Evolutionary conservation across 257 asterid genomes (phyloP).

Genomic region (Verbascum thapsus): DNA sequence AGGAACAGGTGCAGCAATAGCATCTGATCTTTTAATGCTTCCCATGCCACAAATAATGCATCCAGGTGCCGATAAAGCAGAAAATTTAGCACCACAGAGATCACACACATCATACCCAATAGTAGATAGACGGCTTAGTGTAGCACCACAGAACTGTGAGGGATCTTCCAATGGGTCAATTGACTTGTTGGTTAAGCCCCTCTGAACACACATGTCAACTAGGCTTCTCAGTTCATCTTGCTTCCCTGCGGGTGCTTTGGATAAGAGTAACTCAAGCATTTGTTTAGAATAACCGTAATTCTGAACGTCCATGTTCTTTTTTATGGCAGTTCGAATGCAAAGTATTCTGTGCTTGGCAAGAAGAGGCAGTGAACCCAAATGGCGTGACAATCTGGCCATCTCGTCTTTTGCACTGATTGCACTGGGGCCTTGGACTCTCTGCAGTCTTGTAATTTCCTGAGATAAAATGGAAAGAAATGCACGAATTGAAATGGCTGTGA

Average conservation of each 20-base stretch:
- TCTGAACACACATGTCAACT: conserved; percentile 83
- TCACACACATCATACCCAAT: conserved; percentile 97
- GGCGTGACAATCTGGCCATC: conserved; percentile 94
- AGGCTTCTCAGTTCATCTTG: conserved; percentile 96
- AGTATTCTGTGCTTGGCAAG: conserved; percentile 94
- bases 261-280: conserved; percentile 89
- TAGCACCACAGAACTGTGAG: conserved; percentile 94
- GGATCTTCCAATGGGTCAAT: conserved; percentile 97
- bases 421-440: conserved; percentile 93
- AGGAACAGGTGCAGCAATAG: conserved; percentile 87
- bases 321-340: conserved; percentile 93
- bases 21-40: conserved; percentile 96
- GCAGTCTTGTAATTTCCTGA: conserved; percentile 93
- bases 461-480: conserved; percentile 12
- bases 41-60: conserved; percentile 99
- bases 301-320: conserved; percentile 97
- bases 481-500: not conserved
- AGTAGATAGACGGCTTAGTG: conserved; percentile 93
- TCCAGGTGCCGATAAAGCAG: conserved; percentile 90
- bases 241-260: conserved; percentile 94
- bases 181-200: conserved; percentile 90
- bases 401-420: conserved; percentile 98
- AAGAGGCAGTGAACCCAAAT: conserved; percentile 94
- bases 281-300: conserved; percentile 91
- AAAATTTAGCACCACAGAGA: conserved; percentile 96